phyloP scores from a whole-genome alignment of 176 grass and related monocot genomes.

The Guadua angustifolia region DNA sequence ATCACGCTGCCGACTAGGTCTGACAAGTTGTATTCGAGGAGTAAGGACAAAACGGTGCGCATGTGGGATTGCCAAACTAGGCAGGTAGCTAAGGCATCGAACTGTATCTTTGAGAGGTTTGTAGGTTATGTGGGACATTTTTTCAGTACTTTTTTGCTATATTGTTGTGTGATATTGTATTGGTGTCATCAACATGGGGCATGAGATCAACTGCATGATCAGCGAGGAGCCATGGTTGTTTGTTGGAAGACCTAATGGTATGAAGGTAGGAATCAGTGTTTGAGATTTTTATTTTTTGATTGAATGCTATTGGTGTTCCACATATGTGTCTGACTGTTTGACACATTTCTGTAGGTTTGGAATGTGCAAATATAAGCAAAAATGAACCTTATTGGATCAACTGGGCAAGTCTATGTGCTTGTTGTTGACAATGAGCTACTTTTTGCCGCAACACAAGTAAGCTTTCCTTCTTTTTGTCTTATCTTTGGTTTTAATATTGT shows the following conservation, averaged over 20 bases:
- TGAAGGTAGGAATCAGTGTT: no score
- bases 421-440: no score
- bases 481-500: no score
- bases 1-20: slow-evolving; percentile 72
- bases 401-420: no score
- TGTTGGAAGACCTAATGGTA: no score
- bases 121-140: slow-evolving; percentile 25
- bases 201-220: no score
- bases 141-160: slow-evolving; percentile 52
- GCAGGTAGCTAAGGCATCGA: slow-evolving; percentile 65
- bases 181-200: no score
- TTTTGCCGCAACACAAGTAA: no score
- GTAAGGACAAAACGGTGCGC: slow-evolving; percentile 80
- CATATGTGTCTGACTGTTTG: slow-evolving; percentile 18
- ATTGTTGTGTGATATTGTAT: slow-evolving; percentile 51
- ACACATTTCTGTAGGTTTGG: slow-evolving; percentile 66
- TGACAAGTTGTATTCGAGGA: slow-evolving; percentile 44
- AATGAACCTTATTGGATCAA: slow-evolving; percentile 66
- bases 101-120: slow-evolving; percentile 29
- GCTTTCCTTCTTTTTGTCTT: no score
- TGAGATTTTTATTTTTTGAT: no score
- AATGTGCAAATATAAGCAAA: slow-evolving; percentile 76
- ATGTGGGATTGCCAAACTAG: slow-evolving; percentile 94
- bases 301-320: not conserved
- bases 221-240: no score